Evolutionary conservation across 257 asterid genomes (phyloP).

Genomic region (Scutellaria baicalensis): DNA sequence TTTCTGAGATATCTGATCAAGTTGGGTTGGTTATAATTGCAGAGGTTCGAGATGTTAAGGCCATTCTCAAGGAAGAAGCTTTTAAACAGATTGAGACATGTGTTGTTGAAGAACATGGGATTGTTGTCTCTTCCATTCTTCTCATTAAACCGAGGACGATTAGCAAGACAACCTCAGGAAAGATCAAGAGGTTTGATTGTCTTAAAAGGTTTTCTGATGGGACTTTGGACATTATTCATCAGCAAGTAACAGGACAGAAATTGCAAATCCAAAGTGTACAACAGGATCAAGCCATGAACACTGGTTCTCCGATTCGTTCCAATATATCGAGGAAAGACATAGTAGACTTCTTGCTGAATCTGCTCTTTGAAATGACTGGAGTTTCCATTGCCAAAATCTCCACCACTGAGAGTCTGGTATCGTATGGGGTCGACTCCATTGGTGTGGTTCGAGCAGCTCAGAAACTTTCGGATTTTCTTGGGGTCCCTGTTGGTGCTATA

Average conservation of each 20-base stretch:
- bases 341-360: conserved; percentile 28
- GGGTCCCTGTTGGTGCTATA: conserved; percentile 48
- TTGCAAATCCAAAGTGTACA: neutral
- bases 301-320: neutral
- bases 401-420: conserved; percentile 35
- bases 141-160: conserved; percentile 50
- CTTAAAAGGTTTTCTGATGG: conserved; percentile 44
- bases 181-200: conserved; percentile 59
- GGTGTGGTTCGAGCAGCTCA: conserved; percentile 60
- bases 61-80: conserved; percentile 13
- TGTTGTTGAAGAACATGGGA: conserved; percentile 63
- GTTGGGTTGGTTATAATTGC: conserved; percentile 55
- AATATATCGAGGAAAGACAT: conserved; percentile 30
- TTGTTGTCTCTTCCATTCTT: conserved; percentile 32
- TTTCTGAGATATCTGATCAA: conserved; percentile 42
- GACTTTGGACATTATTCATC: conserved; percentile 27
- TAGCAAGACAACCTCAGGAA: conserved; percentile 65
- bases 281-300: neutral
- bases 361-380: conserved; percentile 47
- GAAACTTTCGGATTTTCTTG: conserved; percentile 44
- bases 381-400: conserved; percentile 30
- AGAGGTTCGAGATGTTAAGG: conserved; percentile 45
- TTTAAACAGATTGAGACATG: conserved; percentile 29
- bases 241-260: conserved; percentile 10
- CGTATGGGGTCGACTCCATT: conserved; percentile 51